Base-by-base conservation (phyloP, 1,284 basidiomycete species). In the Irpex lacteus region DNA sequence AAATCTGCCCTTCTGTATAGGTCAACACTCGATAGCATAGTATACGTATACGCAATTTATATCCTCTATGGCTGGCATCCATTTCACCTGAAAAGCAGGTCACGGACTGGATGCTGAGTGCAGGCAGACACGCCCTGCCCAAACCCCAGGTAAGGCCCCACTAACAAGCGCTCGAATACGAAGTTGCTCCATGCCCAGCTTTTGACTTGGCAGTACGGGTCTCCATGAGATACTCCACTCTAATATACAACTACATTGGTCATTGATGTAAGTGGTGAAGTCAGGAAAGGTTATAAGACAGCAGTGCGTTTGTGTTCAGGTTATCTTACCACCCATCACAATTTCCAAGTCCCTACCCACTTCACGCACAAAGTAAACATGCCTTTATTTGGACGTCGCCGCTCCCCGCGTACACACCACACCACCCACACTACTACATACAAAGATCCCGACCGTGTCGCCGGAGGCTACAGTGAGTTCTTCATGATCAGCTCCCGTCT, bases 391-490 rank as follows among this genome's bases (percentile, higher is more conserved):
- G 59, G 66, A 8, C 63, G 60, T 32, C 63, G 64, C 58, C 60
- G 62, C 63, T 52, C 55, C 50, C 59, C 40, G 19, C 19, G 38
- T 37, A 60, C 52, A 21, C 61, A 60, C 62, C 68, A 59, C 52
- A 69, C 63, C 58, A 68, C 71, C 60, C 70, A 70, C 57, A 72
- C 73, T 63, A 63, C 71, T 47, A 56, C 44, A 77, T 67, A 76
- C 58, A 78, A 73, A 66, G 75, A 83, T 71, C 75, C 71, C 59
- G 77, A 81, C 66, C 81, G 80, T 56, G 81, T 81, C 58, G 82
- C 79, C 34, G 82, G 78, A 49, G 82, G 80, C 38, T 80, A 81
- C 72, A 83, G 83, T 83, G 69, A 69, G 79, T 77, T 13, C 40
- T 47, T n/a, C 13, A 13, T 47, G 11, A 6, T 34, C 9, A 3